Evolutionary conservation across 2,329 filamentous ascomycete species (phyloP).

Genomic region (Colletotrichum gloeosporioides): DNA sequence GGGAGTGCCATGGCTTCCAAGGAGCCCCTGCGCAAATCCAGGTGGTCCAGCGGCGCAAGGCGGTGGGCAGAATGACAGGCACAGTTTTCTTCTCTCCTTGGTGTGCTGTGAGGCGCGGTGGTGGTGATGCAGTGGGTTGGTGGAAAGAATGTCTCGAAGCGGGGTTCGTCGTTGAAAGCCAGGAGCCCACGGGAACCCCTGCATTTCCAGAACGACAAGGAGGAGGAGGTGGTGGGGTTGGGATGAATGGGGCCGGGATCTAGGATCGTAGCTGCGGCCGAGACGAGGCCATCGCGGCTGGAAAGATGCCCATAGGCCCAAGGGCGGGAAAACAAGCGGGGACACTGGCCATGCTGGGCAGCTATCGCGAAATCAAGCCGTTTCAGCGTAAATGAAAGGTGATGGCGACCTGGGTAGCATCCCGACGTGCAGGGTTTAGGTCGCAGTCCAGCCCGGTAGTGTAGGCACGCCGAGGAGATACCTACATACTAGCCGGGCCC

Average conservation of each 20-base stretch:
- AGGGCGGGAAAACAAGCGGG: constrained; percentile 10
- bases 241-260: neutral
- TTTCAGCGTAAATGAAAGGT: constrained; percentile 22
- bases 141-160: neutral
- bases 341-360: constrained; percentile 4
- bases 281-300: constrained; percentile 4
- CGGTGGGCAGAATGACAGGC: neutral
- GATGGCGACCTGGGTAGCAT: constrained; percentile 8
- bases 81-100: neutral
- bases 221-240: neutral
- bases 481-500: neutral
- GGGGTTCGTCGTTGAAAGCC: constrained; percentile 6
- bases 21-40: constrained; percentile 16
- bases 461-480: neutral
- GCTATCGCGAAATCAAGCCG: constrained; percentile 12
- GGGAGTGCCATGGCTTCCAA: neutral
- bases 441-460: neutral
- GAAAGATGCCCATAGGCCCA: constrained; percentile 17
- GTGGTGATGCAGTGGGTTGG: neutral
- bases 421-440: constrained; percentile 6
- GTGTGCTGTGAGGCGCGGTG: neutral
- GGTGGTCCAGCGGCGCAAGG: neutral
- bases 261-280: neutral
- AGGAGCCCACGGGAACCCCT: neutral
- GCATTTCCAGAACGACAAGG: neutral